These are phyloP conservation scores for Diplocarpon mali DNA, from an alignment of 2,329 filamentous ascomycete genomes.

Conservation along the genomic window DNA sequence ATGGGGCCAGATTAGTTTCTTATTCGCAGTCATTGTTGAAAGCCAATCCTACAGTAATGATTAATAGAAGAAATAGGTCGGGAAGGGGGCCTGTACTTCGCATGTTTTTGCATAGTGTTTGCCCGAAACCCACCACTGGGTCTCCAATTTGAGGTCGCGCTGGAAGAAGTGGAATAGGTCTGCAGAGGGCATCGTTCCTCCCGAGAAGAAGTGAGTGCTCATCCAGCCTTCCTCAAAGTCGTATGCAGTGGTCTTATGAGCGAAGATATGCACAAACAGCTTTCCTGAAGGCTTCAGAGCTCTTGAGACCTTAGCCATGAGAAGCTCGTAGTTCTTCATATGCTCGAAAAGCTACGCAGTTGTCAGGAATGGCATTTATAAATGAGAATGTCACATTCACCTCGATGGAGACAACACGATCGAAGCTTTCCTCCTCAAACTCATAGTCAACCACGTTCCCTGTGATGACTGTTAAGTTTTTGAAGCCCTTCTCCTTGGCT, in stretches of 20 bases:
- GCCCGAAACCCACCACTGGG: conserved; percentile 63
- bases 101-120: conserved; percentile 59
- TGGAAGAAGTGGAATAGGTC: conserved; percentile 60
- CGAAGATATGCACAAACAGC: conserved; percentile 59
- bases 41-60: conserved; percentile 43
- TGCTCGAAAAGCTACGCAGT: conserved; percentile 54
- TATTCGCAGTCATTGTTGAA: conserved; percentile 45
- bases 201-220: conserved; percentile 63
- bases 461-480: conserved; percentile 52
- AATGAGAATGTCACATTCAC: conserved; percentile 21
- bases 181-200: conserved; percentile 59
- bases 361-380: conserved; percentile 4
- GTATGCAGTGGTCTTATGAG: conserved; percentile 53
- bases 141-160: conserved; percentile 44
- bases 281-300: conserved; percentile 53
- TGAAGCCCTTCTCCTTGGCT: conserved; percentile 43
- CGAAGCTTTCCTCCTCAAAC: conserved; percentile 46
- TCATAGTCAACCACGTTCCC: conserved; percentile 57
- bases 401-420: conserved; percentile 57
- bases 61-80: background rate
- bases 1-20: conserved; percentile 51
- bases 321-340: conserved; percentile 64
- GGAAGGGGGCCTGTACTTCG: conserved; percentile 36
- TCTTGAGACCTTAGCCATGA: conserved; percentile 51
- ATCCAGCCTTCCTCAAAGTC: conserved; percentile 66